phyloP scores from a whole-genome alignment of 768 basidiomycete species.

The Boletus eberwhitei region DNA sequence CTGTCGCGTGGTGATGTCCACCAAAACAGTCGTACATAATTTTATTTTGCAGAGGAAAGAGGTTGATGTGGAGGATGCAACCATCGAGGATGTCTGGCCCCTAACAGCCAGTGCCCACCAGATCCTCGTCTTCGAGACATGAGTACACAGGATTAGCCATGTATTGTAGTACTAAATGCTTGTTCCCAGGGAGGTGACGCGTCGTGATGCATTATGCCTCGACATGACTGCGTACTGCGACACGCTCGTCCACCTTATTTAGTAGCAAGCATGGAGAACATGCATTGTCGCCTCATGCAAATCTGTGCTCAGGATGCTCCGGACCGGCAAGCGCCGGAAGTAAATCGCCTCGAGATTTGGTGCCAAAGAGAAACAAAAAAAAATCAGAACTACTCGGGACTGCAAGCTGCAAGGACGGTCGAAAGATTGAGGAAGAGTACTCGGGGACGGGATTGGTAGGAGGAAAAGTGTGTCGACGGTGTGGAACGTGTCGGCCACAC shows the following conservation, averaged over 20 bases:
- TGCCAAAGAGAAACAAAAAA: neutral
- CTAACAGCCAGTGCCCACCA: slow-evolving; percentile 29
- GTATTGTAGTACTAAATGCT: neutral
- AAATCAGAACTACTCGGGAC: neutral
- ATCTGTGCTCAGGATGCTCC: neutral
- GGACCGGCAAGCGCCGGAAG: neutral
- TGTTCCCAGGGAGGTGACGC: neutral
- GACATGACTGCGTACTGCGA: neutral
- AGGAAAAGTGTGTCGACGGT: neutral
- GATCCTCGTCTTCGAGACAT: slow-evolving; percentile 28
- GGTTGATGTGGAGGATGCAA: slow-evolving; percentile 27
- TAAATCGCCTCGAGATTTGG: slow-evolving; percentile 3
- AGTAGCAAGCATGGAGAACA: slow-evolving; percentile 8
- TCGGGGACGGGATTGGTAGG: neutral
- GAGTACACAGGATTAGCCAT: slow-evolving; percentile 1
- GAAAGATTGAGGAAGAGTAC: neutral
- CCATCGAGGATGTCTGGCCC: slow-evolving; percentile 29
- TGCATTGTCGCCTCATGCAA: slow-evolving; percentile 4
- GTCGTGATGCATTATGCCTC: neutral
- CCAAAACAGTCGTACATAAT: slow-evolving; percentile 26
- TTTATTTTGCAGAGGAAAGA: slow-evolving; percentile 32
- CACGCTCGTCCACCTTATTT: neutral
- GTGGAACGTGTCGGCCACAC: slow-evolving; percentile 30
- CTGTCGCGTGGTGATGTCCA: slow-evolving; percentile 17
- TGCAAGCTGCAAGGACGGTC: neutral